Evolutionary conservation across 371 early-diverging fungal species (phyloP), one percentile per base, ranked within the genome.

Genomic region (Circinella umbellata): DNA sequence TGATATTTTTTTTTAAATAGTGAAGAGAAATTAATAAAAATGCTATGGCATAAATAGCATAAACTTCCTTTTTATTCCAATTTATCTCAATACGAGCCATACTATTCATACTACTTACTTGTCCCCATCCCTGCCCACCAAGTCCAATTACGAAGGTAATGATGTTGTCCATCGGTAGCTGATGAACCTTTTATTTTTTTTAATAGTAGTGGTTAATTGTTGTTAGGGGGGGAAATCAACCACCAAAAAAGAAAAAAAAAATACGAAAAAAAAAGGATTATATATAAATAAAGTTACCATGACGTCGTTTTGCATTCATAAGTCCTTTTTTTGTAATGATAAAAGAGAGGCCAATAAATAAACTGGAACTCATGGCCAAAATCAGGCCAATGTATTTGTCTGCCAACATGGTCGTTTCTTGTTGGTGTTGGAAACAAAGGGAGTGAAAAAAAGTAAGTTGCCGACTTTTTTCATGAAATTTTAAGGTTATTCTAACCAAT

Each of bases 41-140:
- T 7, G 57, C 7, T 11, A 11, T 11, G 54, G 54, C 18, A n/a
- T 54, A 18, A 54, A 54, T 27, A 27, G 27, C 27, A 42, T 42
- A 42, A 42, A 42, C 6, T 9, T 11, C 57, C 57, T 57, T 57
- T 27, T 51, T 35, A 2, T 27, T 37, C 51, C 15, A 37, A 8
- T 36, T 5, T 66, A 4, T 34, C n/a, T 37, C 17, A 3, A 47
- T 18, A 54, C 37, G 38, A 17, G 20, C 18, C 27, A 14, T 18
- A n/a, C n/a, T 17, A 53, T 3, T 27, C 42, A 66, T 36, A 20
- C 39, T 49, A 60, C 63, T 54, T 57, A 92, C 92, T 95, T 69
- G 93, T 92, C n/a, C 87, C 73, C 90, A 95, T 95, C 60, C 97
- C 97, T 49, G 86, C 81, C 94, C 97, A 96, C 97, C 97, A 97